Percentiles rank a stretch among this genome's conserved stretches.
phyloP scores from a whole-genome alignment of 2,329 filamentous ascomycete species.

The Blastomyces percursus region DNA sequence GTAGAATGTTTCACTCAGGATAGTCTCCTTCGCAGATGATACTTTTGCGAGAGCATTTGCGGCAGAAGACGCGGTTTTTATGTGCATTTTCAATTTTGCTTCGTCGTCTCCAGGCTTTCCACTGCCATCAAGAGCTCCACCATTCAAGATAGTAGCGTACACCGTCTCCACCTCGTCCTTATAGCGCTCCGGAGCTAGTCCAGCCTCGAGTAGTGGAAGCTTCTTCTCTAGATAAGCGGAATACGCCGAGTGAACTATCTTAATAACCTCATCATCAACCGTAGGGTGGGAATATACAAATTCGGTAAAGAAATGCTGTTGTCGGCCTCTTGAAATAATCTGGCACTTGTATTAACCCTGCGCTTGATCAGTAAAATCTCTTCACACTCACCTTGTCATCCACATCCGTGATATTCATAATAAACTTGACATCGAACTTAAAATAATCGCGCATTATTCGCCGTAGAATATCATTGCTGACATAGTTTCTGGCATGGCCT shows the following conservation, averaged over 20 bases:
- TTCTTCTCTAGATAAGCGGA: conserved; percentile 57
- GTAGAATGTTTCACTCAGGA: conserved; percentile 41
- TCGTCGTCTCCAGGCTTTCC: conserved; percentile 59
- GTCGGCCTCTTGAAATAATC: conserved; percentile 57
- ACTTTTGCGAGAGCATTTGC: conserved; percentile 34
- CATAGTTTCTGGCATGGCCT: conserved; percentile 81
- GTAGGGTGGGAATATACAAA: conserved; percentile 46
- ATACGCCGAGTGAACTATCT: conserved; percentile 43
- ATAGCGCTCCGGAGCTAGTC: conserved; percentile 39
- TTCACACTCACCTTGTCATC: conserved; percentile 52
- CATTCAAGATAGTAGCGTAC: conserved; percentile 46
- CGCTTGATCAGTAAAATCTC: not conserved
- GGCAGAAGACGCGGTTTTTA: conserved; percentile 50
- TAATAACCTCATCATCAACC: conserved; percentile 36
- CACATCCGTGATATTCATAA: conserved; percentile 87
- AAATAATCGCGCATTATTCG: conserved; percentile 77
- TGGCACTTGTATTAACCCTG: conserved; percentile 18
- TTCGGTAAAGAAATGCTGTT: conserved; percentile 65
- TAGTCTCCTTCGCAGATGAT: conserved; percentile 16
- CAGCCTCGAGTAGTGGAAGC: conserved; percentile 40
- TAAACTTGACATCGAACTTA: conserved; percentile 68
- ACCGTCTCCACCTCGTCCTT: conserved; percentile 38
- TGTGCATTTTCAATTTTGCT: conserved; percentile 83
- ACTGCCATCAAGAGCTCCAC: conserved; percentile 44
- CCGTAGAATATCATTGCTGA: conserved; percentile 77